Evolutionary conservation across 345 rosid species (phyloP).

Genomic region (Isatis tinctoria): DNA sequence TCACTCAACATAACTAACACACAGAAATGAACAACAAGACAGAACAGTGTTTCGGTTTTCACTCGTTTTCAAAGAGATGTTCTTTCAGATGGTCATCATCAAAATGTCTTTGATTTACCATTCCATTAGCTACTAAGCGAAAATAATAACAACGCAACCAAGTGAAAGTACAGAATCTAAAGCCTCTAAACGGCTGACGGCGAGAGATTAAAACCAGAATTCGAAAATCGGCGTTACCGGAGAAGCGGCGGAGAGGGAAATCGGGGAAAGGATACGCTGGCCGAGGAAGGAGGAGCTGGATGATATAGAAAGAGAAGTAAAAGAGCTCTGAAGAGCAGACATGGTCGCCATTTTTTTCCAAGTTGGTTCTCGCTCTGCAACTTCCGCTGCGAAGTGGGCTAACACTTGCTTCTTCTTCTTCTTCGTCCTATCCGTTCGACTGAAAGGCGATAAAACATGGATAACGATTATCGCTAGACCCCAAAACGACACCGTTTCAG

Average conservation of each 20-base stretch:
- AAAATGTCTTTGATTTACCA: neutral
- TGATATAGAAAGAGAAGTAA: constrained; percentile 55
- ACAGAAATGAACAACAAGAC: neutral
- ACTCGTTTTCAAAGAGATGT: neutral
- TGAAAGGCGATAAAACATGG: constrained; percentile 28
- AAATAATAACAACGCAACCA: neutral
- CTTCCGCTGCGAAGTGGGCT: neutral
- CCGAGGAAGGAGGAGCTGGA: constrained; percentile 68
- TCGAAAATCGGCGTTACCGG: constrained; percentile 33
- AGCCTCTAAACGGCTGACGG: neutral
- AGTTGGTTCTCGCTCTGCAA: constrained; percentile 19
- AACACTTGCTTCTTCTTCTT: neutral
- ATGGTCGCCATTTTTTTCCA: constrained; percentile 55
- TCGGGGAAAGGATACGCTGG: constrained; percentile 51
- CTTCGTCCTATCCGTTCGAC: constrained; percentile 28
- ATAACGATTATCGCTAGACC: constrained; percentile 4
- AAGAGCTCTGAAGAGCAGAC: constrained; percentile 78
- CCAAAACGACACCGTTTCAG: neutral
- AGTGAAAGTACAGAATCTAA: neutral
- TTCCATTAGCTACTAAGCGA: neutral
- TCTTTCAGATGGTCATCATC: neutral
- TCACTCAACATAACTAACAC: neutral
- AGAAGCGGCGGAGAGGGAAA: constrained; percentile 38
- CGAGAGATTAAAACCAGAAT: neutral
- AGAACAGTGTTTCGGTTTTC: neutral